Conservation (phyloP, 495 filamentous ascomycete species). For the Penicillium dipodomyicola region DNA sequence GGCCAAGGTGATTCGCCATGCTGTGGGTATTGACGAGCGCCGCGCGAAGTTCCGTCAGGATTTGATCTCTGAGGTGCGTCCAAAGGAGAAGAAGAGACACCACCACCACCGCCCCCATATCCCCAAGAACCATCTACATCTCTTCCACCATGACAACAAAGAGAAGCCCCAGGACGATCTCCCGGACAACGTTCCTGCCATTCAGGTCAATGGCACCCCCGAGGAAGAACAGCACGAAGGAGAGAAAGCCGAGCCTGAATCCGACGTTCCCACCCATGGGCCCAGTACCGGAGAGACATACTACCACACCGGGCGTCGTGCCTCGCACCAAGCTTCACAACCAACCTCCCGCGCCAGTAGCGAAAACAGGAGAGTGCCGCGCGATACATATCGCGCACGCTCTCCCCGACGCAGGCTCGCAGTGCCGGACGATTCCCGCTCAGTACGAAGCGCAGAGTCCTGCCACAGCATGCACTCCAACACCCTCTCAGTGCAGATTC, state of each 20-base stretch:
- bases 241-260: neutral
- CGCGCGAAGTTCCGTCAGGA: constrained; percentile 69
- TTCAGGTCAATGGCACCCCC: constrained; percentile 29
- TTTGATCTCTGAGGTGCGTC: constrained; percentile 60
- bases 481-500: constrained; percentile 36
- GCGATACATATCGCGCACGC: constrained; percentile 44
- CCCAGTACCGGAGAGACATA: constrained; percentile 32
- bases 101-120: constrained; percentile 38
- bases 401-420: constrained; percentile 35
- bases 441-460: constrained; percentile 25
- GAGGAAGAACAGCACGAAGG: constrained; percentile 13
- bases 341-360: constrained; percentile 20
- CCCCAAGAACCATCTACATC: constrained; percentile 24
- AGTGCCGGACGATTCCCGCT: constrained; percentile 38
- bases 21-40: constrained; percentile 76
- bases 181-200: constrained; percentile 30
- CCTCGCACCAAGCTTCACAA: constrained; percentile 14
- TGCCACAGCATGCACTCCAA: constrained; percentile 37
- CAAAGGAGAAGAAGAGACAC: constrained; percentile 30
- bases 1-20: constrained; percentile 67
- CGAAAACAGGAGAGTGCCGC: constrained; percentile 6
- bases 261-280: constrained; percentile 19
- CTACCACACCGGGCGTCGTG: constrained; percentile 31
- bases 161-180: constrained; percentile 15
- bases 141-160: constrained; percentile 20